phyloP scores from a whole-genome alignment of 2,329 filamentous ascomycete genomes.

The Sclerotinia glacialis region DNA sequence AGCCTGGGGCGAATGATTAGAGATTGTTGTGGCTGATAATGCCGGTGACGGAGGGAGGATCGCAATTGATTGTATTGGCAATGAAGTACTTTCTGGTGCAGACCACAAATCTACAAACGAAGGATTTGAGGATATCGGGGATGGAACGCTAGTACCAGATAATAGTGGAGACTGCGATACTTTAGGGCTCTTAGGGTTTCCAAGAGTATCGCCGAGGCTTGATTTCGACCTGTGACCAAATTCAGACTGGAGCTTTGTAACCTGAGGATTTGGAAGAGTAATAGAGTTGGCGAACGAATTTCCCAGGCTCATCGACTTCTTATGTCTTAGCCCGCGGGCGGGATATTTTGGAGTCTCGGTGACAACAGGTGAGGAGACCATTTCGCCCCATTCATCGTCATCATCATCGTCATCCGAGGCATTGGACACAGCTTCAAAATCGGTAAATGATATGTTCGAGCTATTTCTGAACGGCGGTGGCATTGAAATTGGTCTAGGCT shows the following conservation, averaged over 20 bases:
- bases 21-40: background rate
- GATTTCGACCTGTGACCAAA: constrained; percentile 19
- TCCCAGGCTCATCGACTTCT: constrained; percentile 31
- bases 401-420: constrained; percentile 27
- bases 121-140: background rate
- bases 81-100: background rate
- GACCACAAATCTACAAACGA: constrained; percentile 4
- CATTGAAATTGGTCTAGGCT: constrained; percentile 16
- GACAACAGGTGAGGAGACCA: constrained; percentile 39
- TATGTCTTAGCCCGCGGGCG: constrained; percentile 25
- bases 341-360: constrained; percentile 23
- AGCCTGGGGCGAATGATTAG: background rate
- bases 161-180: background rate
- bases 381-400: constrained; percentile 43
- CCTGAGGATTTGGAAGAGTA: constrained; percentile 19
- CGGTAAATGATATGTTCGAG: background rate
- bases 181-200: background rate
- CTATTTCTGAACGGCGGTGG: constrained; percentile 3
- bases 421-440: background rate
- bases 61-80: background rate
- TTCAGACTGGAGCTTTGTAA: constrained; percentile 14
- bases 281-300: background rate
- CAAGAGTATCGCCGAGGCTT: background rate
- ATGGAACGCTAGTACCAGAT: background rate
- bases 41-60: background rate